phyloP scores from a whole-genome alignment of 2,329 filamentous ascomycete genomes.

The Neofusicoccum sp. region DNA sequence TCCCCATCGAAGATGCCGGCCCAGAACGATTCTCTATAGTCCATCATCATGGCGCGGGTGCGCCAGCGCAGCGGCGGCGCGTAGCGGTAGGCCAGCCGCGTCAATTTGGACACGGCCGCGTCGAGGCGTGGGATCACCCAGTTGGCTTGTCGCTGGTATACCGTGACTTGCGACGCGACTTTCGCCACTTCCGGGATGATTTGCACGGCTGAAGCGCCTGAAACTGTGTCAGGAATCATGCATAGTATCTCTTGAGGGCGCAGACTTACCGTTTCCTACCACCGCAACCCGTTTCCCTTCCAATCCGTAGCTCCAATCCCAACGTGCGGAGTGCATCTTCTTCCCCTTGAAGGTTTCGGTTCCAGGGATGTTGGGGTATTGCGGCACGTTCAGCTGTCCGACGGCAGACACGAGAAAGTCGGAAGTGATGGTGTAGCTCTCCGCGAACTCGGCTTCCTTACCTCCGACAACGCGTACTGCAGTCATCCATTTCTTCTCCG shows the following conservation, averaged over 20 bases:
- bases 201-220: slow-evolving; percentile 55
- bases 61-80: slow-evolving; percentile 52
- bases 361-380: slow-evolving; percentile 50
- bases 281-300: slow-evolving; percentile 55
- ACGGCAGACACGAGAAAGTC: slow-evolving; percentile 60
- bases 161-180: slow-evolving; percentile 48
- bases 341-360: slow-evolving; percentile 52
- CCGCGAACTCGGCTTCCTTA: slow-evolving; percentile 56
- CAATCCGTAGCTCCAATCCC: slow-evolving; percentile 60
- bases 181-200: slow-evolving; percentile 58
- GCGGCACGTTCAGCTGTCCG: slow-evolving; percentile 58
- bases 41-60: slow-evolving; percentile 54
- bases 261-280: slow-evolving; percentile 51
- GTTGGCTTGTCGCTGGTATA: slow-evolving; percentile 60
- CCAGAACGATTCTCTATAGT: slow-evolving; percentile 52
- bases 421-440: slow-evolving; percentile 52
- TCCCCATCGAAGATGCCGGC: slow-evolving; percentile 44
- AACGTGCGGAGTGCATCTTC: slow-evolving; percentile 57
- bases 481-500: slow-evolving; percentile 51
- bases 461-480: slow-evolving; percentile 49
- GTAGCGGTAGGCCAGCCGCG: slow-evolving; percentile 48
- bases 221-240: slow-evolving; percentile 26
- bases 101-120: slow-evolving; percentile 42
- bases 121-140: slow-evolving; percentile 58
- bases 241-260: not conserved